Base-by-base conservation (phyloP, 2,329 filamentous ascomycete species). In the Cordyceps tenuipes region DNA sequence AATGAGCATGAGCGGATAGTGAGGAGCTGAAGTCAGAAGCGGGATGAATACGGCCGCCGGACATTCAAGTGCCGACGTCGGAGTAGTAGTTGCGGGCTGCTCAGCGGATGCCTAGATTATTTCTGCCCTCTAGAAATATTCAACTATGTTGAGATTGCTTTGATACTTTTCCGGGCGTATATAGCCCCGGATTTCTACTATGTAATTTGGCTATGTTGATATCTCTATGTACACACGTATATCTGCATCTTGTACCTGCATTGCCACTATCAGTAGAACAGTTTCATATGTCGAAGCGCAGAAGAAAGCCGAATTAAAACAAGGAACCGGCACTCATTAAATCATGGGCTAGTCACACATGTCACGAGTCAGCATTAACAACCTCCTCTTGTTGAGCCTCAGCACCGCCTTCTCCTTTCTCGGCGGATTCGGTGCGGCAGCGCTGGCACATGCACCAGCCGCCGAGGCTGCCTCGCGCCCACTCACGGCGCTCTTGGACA, bases 401-500 rank as follows among this genome's bases (percentile, higher is more conserved):
- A 2, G n/a, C 36, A 9, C 10, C 43, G 10, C 21, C 26, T 7
- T 19, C n/a, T 7, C 19, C 43, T 10, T 46, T 21, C 2, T 12
- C 65, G 8, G 72, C 74, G 2, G 81, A 83, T 72, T 97, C 93
- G 69, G 82, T 86, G 26, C 86, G 76, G 73, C 94, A 99, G 64
- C 94, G 82, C 62, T 82, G 76, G 75, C 94, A 99, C 80, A 90
- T 86, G 75, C 94, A 99, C 73, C 84, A 85, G 0, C 94, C 94
- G 0, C 94, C 94, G 57, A 99, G 77, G 62, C 91, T 92, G 5
- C 93, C 94, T 51, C 80, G 78, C 5, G 92, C 90, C 91, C 93
- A 97, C 68, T 95, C 92, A 63, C 94, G 83, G 61, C 94, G 82
- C 69, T 94, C 83, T 65, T 86, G 82, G 2, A 97, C 91, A 0